phyloP scores from a whole-genome alignment of 768 basidiomycete species.

The Lactarius quietus region DNA sequence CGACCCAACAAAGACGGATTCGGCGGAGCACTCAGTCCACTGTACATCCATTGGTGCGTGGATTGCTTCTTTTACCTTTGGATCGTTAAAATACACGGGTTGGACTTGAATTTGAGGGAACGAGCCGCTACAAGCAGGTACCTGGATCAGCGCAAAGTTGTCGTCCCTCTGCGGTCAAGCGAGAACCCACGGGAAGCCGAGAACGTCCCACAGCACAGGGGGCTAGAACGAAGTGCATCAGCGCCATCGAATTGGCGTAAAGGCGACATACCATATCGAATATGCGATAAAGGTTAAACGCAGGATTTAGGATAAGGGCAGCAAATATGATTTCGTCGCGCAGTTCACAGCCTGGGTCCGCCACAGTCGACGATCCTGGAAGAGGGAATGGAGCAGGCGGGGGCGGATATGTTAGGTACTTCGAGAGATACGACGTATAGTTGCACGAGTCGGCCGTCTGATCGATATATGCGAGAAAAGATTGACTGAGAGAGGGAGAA shows the following conservation, averaged over 20 bases:
- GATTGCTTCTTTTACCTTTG: conserved; percentile 25
- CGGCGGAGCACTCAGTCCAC: conserved; percentile 21
- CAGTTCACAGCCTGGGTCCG: conserved; percentile 20
- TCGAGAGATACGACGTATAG: conserved; percentile 19
- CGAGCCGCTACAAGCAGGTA: conserved; percentile 15
- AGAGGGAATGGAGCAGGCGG: conserved; percentile 21
- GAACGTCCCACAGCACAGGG: conserved; percentile 24
- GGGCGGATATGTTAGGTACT: conserved; percentile 22
- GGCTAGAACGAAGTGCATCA: conserved; percentile 5
- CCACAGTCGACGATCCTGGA: conserved; percentile 13
- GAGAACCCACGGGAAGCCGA: conserved; percentile 24
- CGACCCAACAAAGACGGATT: conserved; percentile 8
- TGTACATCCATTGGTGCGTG: conserved; percentile 21
- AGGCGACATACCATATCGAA: conserved; percentile 21
- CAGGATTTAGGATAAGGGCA: conserved; percentile 21
- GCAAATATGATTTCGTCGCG: conserved; percentile 1
- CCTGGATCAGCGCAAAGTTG: background rate
- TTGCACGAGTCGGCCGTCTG: conserved; percentile 15
- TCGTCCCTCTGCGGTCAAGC: too few species aligned
- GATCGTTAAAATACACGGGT: conserved; percentile 25
- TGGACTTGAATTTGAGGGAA: conserved; percentile 20
- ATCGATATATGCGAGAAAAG: conserved; percentile 21
- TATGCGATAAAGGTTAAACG: conserved; percentile 24
- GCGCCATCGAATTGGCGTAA: background rate
- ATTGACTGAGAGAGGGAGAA: conserved; percentile 15